Conservation (phyloP, 441 rosid genomes). For the Adansonia gregorii region DNA sequence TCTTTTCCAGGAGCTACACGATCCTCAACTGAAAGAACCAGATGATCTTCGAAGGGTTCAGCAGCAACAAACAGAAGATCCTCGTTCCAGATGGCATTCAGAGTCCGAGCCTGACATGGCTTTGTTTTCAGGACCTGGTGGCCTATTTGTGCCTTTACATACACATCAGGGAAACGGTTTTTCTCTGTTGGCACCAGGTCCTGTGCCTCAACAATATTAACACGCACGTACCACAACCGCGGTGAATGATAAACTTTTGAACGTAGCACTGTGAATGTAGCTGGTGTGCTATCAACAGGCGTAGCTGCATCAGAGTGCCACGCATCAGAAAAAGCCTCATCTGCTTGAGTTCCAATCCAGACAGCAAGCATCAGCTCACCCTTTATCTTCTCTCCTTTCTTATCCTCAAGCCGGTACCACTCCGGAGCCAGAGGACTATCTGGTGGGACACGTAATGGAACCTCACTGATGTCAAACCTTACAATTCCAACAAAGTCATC, state of each 20-base stretch:
- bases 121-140: slow-evolving; percentile 84
- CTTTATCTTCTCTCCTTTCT: slow-evolving; percentile 83
- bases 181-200: slow-evolving; percentile 79
- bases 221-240: slow-evolving; percentile 86
- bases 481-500: slow-evolving; percentile 87
- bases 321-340: slow-evolving; percentile 92
- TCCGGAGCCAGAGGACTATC: slow-evolving; percentile 96
- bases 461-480: slow-evolving; percentile 76
- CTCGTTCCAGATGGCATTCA: slow-evolving; percentile 90
- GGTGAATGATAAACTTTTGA: slow-evolving; percentile 97
- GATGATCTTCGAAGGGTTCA: slow-evolving; percentile 87
- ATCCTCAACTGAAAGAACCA: slow-evolving; percentile 79
- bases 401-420: slow-evolving; percentile 85
- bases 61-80: slow-evolving; percentile 88
- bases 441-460: slow-evolving; percentile 87
- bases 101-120: slow-evolving; percentile 74
- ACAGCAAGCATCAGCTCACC: slow-evolving; percentile 98
- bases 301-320: slow-evolving; percentile 98
- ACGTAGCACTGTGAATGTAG: slow-evolving; percentile 59
- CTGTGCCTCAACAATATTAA: slow-evolving; percentile 84
- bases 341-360: slow-evolving; percentile 98
- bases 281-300: slow-evolving; percentile 64
- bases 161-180: slow-evolving; percentile 80
- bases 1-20: slow-evolving; percentile 83
- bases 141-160: slow-evolving; percentile 82